phyloP scores from a whole-genome alignment of 805 yeast species.

The Priceomyces fermenticarens region DNA sequence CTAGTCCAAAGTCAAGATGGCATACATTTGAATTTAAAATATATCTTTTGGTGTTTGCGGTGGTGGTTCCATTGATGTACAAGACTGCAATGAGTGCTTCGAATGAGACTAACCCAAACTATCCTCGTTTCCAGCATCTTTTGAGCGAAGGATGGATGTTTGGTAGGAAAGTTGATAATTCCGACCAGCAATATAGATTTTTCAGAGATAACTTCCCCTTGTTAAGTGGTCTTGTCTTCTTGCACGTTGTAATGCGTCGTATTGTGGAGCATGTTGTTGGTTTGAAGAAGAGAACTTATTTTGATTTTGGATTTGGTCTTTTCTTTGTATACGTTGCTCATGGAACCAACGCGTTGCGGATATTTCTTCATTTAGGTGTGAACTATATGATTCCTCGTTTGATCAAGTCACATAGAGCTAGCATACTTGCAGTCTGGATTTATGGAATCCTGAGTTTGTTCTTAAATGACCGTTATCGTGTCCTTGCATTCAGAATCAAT shows the following conservation, averaged over 20 bases:
- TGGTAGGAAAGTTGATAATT: constrained; percentile 88
- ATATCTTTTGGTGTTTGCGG: constrained; percentile 58
- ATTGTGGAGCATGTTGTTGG: constrained; percentile 15
- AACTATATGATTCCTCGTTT: constrained; percentile 50
- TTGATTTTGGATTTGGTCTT: constrained; percentile 72
- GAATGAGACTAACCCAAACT: constrained; percentile 71
- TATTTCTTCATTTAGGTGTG: constrained; percentile 54
- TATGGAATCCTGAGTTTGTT: constrained; percentile 80
- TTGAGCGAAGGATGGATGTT: constrained; percentile 84
- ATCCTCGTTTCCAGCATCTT: constrained; percentile 55
- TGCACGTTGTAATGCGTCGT: constrained; percentile 55
- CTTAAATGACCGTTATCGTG: constrained; percentile 66
- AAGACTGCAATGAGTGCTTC: constrained; percentile 80
- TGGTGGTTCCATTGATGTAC: constrained; percentile 81
- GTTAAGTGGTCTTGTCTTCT: constrained; percentile 49
- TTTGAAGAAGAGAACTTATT: constrained; percentile 45
- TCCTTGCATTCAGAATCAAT: constrained; percentile 51
- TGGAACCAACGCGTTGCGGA: constrained; percentile 68
- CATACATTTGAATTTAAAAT: constrained; percentile 67
- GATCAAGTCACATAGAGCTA: constrained; percentile 30
- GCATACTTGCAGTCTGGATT: constrained; percentile 58
- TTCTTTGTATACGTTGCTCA: constrained; percentile 70
- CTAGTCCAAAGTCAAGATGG: constrained; percentile 61
- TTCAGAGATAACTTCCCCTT: constrained; percentile 77
- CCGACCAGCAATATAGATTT: constrained; percentile 85